Percentiles rank a stretch among this genome's conserved stretches.
Conservation (phyloP, 768 basidiomycete genomes). For the Pholiota conissans region DNA sequence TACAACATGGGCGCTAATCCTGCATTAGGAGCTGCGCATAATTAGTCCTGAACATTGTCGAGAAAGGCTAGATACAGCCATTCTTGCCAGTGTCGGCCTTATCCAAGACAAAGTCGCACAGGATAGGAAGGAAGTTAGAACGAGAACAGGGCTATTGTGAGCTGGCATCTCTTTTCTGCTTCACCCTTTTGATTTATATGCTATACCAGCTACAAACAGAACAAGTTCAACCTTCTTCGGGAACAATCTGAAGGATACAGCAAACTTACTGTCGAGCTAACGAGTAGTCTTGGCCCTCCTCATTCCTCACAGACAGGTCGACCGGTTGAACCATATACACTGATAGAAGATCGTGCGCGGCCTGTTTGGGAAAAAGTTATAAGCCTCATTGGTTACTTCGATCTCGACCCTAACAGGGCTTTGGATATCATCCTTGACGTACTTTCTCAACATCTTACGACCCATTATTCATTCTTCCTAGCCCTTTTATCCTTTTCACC, state of each 20-base stretch:
- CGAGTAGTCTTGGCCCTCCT: slow-evolving; percentile 71
- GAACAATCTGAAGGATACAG: slow-evolving; percentile 98
- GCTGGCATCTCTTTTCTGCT: slow-evolving; percentile 27
- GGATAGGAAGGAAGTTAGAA: slow-evolving; percentile 80
- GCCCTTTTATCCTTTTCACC: slow-evolving; percentile 84
- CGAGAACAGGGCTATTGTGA: slow-evolving; percentile 79
- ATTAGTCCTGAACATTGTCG: slow-evolving; percentile 62
- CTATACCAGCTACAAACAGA: slow-evolving; percentile 82
- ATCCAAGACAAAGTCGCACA: slow-evolving; percentile 65
- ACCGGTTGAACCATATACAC: slow-evolving; percentile 57
- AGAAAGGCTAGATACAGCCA: slow-evolving; percentile 69
- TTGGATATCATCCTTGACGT: slow-evolving; percentile 94
- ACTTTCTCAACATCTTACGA: slow-evolving; percentile 75
- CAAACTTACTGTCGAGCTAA: slow-evolving; percentile 84
- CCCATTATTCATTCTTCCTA: slow-evolving; percentile 88
- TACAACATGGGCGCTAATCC: neutral
- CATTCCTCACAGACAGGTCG: slow-evolving; percentile 68
- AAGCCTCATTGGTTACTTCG: slow-evolving; percentile 92
- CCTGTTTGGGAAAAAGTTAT: slow-evolving; percentile 83
- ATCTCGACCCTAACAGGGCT: slow-evolving; percentile 92
- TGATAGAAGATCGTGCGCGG: slow-evolving; percentile 63
- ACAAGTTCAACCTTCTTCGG: slow-evolving; percentile 96
- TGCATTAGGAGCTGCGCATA: slow-evolving; percentile 53
- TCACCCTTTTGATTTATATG: slow-evolving; percentile 3
- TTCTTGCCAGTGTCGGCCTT: slow-evolving; percentile 65